Evolutionary conservation across 1,139 yeast genomes (phyloP).

Genomic region (Lodderomyces parapsilosis): DNA sequence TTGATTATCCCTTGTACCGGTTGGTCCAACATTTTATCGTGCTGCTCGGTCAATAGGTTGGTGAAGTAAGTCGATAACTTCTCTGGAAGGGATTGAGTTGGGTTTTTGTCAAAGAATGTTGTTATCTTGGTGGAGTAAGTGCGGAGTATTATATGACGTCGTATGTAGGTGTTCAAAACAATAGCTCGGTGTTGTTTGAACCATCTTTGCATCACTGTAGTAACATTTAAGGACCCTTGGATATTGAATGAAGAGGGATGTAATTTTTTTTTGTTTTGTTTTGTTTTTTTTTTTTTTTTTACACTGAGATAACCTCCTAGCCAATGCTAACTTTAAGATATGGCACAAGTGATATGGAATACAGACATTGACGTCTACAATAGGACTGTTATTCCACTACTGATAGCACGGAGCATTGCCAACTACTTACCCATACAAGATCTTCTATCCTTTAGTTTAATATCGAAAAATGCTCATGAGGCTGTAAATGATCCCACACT

Average conservation of each 20-base stretch:
- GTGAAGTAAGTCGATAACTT: conserved; percentile 10
- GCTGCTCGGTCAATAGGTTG: conserved; percentile 7
- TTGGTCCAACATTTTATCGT: conserved; percentile 6
- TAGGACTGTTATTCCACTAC: conserved; percentile 39
- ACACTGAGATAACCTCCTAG: too few species aligned
- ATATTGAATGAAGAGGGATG: too few species aligned
- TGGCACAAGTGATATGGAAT: conserved; percentile 52
- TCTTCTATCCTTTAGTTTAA: conserved; percentile 33
- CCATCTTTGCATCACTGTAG: conserved; percentile 8
- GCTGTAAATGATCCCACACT: conserved; percentile 39
- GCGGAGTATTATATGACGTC: conserved; percentile 8
- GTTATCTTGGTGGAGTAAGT: conserved; percentile 5
- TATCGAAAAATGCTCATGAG: conserved; percentile 38
- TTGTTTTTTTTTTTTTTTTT: neutral
- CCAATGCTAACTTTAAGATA: conserved; percentile 12
- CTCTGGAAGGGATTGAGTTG: conserved; percentile 8
- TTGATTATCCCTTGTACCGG: conserved; percentile 8
- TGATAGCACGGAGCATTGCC: conserved; percentile 38
- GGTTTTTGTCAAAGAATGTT: conserved; percentile 7
- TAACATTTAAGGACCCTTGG: neutral
- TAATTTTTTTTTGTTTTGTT: neutral
- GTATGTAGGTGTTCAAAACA: conserved; percentile 10
- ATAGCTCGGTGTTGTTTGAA: conserved; percentile 6
- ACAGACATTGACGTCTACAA: conserved; percentile 49
- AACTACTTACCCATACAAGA: conserved; percentile 37